These are phyloP conservation scores for Zymoseptoria pseudotritici DNA, from an alignment of 2,329 filamentous ascomycete species.

Conservation along the genomic window DNA sequence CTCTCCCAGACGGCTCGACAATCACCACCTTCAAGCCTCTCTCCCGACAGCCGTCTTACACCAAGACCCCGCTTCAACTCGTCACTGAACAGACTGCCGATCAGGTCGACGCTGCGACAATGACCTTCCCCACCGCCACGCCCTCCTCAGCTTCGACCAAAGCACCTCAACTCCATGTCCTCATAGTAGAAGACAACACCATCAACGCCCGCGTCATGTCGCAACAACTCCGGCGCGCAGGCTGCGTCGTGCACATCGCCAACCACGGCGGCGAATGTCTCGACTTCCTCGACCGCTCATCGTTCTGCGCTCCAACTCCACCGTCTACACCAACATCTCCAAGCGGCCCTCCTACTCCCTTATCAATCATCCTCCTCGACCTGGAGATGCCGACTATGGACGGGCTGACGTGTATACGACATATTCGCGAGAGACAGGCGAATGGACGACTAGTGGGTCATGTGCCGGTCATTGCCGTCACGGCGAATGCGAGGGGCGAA, in stretches of 20 bases:
- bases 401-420: slow-evolving; percentile 24
- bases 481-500: slow-evolving; percentile 29
- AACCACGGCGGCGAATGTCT: slow-evolving; percentile 30
- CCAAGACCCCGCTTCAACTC: not conserved
- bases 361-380: slow-evolving; percentile 28
- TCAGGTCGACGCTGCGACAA: not conserved
- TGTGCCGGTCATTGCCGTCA: slow-evolving; percentile 29
- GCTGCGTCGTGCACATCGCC: slow-evolving; percentile 26
- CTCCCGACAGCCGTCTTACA: slow-evolving; percentile 2
- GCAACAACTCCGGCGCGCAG: slow-evolving; percentile 20
- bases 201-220: slow-evolving; percentile 25
- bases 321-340: not conserved
- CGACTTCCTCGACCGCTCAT: slow-evolving; percentile 20
- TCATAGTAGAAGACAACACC: slow-evolving; percentile 29
- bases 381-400: slow-evolving; percentile 32
- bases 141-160: not conserved
- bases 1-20: slow-evolving; percentile 2
- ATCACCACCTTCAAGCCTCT: slow-evolving; percentile 10
- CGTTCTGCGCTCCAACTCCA: slow-evolving; percentile 12
- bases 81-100: not conserved
- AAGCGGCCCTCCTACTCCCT: slow-evolving; percentile 9
- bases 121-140: not conserved
- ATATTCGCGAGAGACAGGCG: slow-evolving; percentile 24
- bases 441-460: slow-evolving; percentile 32
- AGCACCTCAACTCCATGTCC: slow-evolving; percentile 13